Base-by-base conservation (phyloP, 257 asterid species). In the Hygrophila difformis region DNA sequence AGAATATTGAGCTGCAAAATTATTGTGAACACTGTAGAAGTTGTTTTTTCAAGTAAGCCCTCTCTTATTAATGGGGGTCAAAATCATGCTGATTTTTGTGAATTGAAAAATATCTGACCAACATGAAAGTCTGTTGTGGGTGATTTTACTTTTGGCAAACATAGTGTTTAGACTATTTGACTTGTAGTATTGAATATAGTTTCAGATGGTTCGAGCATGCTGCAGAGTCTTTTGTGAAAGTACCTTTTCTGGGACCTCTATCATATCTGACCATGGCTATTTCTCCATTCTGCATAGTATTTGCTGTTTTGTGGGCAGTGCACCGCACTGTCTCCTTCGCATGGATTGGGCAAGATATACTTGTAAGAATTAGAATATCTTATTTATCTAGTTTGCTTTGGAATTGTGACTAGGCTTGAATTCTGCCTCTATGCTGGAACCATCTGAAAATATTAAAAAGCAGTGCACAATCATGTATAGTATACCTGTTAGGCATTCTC, bases 281-380 rank as follows among this genome's bases (percentile, higher is more conserved):
- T 61, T 72, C 82, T 57, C 88, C 93, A 35, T 75, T 73, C 73
- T 81, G 93, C 76, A 62, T 78, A 39, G 65, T 61, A 38, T 72
- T 75, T 67, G 82, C 82, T 33, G 80, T 81, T 63, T 55, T 69
- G 47, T 81, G 93, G 93, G 88, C 82, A 40, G 76, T 81, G 54
- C 70, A 45, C 47, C 82, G 85, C 18, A 74, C 61, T 12, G 55
- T 63, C 59, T 62, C 76, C 50, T 75, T 78, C 19, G 88, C 93
- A 42, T 81, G 93, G 93, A 73, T 81, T 51, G 93, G 88, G 68
- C 93, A 81, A 72, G 88, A 81, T 63, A 72, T 81, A 57, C 88
- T 81, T 59, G 93, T 81, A 72, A 67, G 88, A 31, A 15, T 13
- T 4, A 43, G 23, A 13, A 11, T 43, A 17, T 18, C 10, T 47